Evolutionary conservation across 2,329 filamentous ascomycete genomes (phyloP), one percentile per base, ranked within the genome.

Genomic region (Pyrenophora tritici-repentis): DNA sequence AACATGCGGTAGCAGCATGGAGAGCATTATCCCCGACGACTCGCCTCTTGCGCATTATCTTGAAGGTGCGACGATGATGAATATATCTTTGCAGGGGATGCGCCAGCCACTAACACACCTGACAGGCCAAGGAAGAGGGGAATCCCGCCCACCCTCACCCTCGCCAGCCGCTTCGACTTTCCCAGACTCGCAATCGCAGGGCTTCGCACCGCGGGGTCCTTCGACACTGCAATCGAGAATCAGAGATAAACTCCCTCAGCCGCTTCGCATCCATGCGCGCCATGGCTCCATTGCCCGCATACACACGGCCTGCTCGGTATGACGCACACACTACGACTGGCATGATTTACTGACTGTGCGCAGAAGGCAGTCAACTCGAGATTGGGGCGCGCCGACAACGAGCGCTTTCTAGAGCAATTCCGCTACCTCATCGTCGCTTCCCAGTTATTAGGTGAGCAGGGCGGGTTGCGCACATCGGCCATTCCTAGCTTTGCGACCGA

Each of bases 391-490:
- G 85, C 84, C 62, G 91, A 96, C 63, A 95, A 92, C 69, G 83
- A 87, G 61, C 87, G 86, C 60, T 96, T 97, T 66, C 81, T 96
- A 52, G 92, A 97, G 74, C 89, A 91, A 68, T 97, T 97, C 67
- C 89, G 92, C 58, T 97, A 97, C 75, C 88, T 90, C 17, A 90
- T 97, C 59, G 89, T 97, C 67, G 91, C 91, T 42, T 97, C 92
- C 17, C 91, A 96, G 71, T 82, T 97, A 12, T 80, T 97, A 34
- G 91, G 85, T 65, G 88, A 88, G 34, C 75, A 76, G 55, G 74
- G 72, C 22, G 67, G 74, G 12, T 53, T 78, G 36, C 73, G 74
- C 31, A 50, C 71, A 9, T 47, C 68, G 16, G 51, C 69, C 13
- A 56, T 68, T 31, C 63, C 69, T 42, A 67, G 44, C 55, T 65